Percentiles rank a stretch among this genome's conserved stretches.
phyloP scores from a whole-genome alignment of 257 asterid species.

The Craterostigma plantagineum region DNA sequence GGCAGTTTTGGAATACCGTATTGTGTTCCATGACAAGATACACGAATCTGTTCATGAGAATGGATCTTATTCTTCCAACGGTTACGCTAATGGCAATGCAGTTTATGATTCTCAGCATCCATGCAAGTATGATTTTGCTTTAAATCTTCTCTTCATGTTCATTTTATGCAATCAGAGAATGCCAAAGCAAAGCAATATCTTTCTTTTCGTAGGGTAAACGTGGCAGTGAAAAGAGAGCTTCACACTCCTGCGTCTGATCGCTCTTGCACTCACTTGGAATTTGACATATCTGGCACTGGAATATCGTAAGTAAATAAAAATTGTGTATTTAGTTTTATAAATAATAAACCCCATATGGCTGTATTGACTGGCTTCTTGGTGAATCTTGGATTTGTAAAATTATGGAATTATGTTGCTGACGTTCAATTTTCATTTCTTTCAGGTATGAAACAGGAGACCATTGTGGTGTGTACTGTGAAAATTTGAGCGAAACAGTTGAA shows the following conservation, averaged over 20 bases:
- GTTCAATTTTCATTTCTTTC: conserved; percentile 7
- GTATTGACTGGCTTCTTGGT: no score
- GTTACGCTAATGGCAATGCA: conserved; percentile 52
- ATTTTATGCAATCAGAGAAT: conserved; percentile 7
- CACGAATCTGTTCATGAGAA: conserved; percentile 22
- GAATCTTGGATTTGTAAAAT: no score
- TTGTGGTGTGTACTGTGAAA: conserved; percentile 83
- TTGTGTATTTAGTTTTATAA: background rate
- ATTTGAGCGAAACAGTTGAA: conserved; percentile 55
- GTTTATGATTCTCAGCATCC: conserved; percentile 88
- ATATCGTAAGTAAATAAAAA: conserved; percentile 30
- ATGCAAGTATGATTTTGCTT: conserved; percentile 37
- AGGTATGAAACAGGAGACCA: conserved; percentile 98
- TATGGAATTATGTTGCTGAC: background rate
- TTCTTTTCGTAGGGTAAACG: conserved; percentile 42
- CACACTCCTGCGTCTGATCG: conserved; percentile 91
- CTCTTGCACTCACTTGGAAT: conserved; percentile 88
- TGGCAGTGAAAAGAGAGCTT: conserved; percentile 76
- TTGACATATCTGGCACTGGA: conserved; percentile 88
- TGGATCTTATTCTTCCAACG: conserved; percentile 27
- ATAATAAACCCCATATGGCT: conserved; percentile 1
- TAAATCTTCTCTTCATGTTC: conserved; percentile 4
- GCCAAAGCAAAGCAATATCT: background rate
- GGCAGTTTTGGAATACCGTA: conserved; percentile 72
- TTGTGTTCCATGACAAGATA: conserved; percentile 46